Evolutionary conservation across 306 rosid genomes (phyloP).

Genomic region (Cyclanthera cordifolia): DNA sequence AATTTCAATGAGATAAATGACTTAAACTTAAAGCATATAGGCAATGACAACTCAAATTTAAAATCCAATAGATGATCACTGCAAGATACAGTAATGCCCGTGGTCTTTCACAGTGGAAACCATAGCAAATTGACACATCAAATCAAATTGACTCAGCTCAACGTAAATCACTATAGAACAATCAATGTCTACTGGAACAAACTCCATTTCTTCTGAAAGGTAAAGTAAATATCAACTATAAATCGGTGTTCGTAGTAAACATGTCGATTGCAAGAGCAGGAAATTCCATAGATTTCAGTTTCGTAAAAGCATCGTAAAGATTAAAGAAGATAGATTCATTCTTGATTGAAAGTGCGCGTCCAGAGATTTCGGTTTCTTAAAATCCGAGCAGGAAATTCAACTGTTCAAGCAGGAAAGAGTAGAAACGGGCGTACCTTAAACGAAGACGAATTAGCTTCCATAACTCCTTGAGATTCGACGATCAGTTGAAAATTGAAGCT

Average conservation of each 20-base stretch:
- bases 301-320: too few species aligned
- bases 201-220: background rate
- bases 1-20: background rate
- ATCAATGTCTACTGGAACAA: background rate
- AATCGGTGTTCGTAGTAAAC: background rate
- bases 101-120: background rate
- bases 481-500: background rate
- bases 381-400: background rate
- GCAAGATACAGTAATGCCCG: background rate
- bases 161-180: background rate
- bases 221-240: background rate
- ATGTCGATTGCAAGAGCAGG: background rate
- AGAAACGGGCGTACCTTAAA: conserved; percentile 18
- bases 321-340: background rate
- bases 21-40: background rate
- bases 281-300: too few species aligned
- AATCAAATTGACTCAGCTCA: background rate
- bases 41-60: background rate
- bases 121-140: background rate
- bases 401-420: too few species aligned
- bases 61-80: background rate
- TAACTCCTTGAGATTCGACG: background rate
- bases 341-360: background rate
- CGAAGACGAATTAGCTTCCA: conserved; percentile 11
- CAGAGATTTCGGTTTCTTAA: background rate